These are phyloP conservation scores for Tuctoria greenei DNA, from an alignment of 176 grass and related monocot genomes.

Conservation along the genomic window DNA sequence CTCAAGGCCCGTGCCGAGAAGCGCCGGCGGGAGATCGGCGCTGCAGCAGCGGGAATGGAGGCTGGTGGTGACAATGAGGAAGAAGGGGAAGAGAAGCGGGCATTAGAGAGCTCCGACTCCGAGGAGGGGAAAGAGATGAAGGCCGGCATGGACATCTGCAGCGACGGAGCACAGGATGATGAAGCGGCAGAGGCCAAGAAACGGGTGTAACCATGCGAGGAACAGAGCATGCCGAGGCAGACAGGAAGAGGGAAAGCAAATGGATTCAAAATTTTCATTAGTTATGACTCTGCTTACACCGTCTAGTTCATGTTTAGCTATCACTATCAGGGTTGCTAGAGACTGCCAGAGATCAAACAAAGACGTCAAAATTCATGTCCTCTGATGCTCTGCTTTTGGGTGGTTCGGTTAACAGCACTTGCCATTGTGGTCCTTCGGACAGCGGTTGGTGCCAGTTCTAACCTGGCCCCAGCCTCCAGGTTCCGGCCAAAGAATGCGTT, in stretches of 20 bases:
- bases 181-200: conserved; percentile 44
- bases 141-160: conserved; percentile 32
- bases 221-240: not conserved
- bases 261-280: conserved; percentile 54
- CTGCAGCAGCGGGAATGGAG: not conserved
- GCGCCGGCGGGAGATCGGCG: not conserved
- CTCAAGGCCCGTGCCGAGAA: conserved; percentile 46
- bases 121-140: conserved; percentile 47
- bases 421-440: too few relatives aligned
- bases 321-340: too few relatives aligned
- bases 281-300: conserved; percentile 15
- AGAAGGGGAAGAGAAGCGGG: conserved; percentile 79
- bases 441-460: too few relatives aligned
- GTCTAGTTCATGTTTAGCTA: too few relatives aligned
- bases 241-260: conserved; percentile 37
- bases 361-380: too few relatives aligned
- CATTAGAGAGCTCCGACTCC: conserved; percentile 80
- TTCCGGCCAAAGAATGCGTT: too few relatives aligned
- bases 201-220: not conserved
- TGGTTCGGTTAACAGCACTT: too few relatives aligned
- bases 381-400: too few relatives aligned
- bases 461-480: too few relatives aligned
- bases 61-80: conserved; percentile 34
- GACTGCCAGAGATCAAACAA: conserved; percentile 1
- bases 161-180: conserved; percentile 34